Conservation (phyloP, 2,329 filamentous ascomycete genomes). For the Exutisphaerella laricina region DNA sequence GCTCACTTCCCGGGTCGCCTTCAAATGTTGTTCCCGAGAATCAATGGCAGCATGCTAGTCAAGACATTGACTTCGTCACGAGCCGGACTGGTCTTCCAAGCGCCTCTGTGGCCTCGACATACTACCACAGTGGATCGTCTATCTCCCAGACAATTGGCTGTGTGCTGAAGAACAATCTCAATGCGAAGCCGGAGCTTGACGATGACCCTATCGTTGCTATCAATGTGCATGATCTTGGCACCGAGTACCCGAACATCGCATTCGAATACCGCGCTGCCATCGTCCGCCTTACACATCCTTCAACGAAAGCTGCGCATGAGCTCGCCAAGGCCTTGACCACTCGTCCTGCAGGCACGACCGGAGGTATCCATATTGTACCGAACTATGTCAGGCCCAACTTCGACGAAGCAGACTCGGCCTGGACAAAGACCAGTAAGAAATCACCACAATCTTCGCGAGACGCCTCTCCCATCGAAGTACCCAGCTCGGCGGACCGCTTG, state of each 20-base stretch:
- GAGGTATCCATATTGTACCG: constrained; percentile 45
- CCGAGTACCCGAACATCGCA: constrained; percentile 51
- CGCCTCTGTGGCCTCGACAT: constrained; percentile 50
- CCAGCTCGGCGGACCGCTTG: constrained; percentile 11
- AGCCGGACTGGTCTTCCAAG: constrained; percentile 46
- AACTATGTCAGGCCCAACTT: constrained; percentile 41
- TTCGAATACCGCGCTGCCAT: constrained; percentile 47
- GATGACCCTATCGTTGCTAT: constrained; percentile 20
- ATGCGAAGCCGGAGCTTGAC: constrained; percentile 11
- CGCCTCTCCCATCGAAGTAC: constrained; percentile 10
- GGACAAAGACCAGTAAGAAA: background rate
- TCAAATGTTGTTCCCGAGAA: constrained; percentile 35
- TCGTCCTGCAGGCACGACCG: constrained; percentile 32
- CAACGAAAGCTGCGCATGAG: constrained; percentile 54
- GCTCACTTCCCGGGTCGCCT: constrained; percentile 27
- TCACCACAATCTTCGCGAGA: constrained; percentile 26
- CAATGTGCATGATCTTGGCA: constrained; percentile 49
- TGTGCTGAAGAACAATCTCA: constrained; percentile 41
- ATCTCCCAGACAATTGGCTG: constrained; percentile 51
- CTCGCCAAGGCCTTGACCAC: constrained; percentile 51
- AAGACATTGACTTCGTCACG: constrained; percentile 58
- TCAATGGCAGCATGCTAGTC: constrained; percentile 53
- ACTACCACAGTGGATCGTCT: constrained; percentile 54
- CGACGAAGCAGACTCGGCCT: constrained; percentile 23
- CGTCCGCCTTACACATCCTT: constrained; percentile 53